Conservation (phyloP, 352 stramenopile genomes). For the Pythium chondricola region DNA sequence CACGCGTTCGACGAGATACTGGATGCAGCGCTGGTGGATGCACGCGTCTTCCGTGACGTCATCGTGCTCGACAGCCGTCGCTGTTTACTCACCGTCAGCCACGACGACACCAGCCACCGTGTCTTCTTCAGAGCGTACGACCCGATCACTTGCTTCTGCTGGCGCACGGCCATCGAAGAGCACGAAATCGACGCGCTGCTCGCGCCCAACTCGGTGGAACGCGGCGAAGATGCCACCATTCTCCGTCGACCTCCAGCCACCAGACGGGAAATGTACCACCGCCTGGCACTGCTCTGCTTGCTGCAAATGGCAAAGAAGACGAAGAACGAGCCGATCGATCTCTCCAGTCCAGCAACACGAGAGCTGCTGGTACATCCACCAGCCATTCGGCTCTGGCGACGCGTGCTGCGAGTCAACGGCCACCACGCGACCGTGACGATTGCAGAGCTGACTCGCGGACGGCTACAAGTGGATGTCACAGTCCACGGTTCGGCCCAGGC, state of each 20-base stretch:
- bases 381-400: conserved; percentile 48
- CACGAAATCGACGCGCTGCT: conserved; percentile 52
- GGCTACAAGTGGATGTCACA: conserved; percentile 53
- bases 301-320: conserved; percentile 19
- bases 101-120: conserved; percentile 63
- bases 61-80: conserved; percentile 34
- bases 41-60: conserved; percentile 54
- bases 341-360: background rate
- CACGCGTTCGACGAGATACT: conserved; percentile 41
- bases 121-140: conserved; percentile 71
- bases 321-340: background rate
- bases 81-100: conserved; percentile 60
- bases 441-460: conserved; percentile 47
- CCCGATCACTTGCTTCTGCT: conserved; percentile 36
- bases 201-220: conserved; percentile 54
- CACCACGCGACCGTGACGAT: conserved; percentile 50
- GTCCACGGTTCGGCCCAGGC: conserved; percentile 25
- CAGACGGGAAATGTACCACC: conserved; percentile 52
- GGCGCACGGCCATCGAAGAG: conserved; percentile 49
- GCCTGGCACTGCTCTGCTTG: conserved; percentile 49
- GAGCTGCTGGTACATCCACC: conserved; percentile 43
- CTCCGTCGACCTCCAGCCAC: conserved; percentile 36
- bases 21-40: conserved; percentile 52
- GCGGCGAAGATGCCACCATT: conserved; percentile 13
- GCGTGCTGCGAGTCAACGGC: conserved; percentile 35